Evolutionary conservation across 2,329 filamentous ascomycete genomes (phyloP).

Genomic region (Aspergillus fijiensis): DNA sequence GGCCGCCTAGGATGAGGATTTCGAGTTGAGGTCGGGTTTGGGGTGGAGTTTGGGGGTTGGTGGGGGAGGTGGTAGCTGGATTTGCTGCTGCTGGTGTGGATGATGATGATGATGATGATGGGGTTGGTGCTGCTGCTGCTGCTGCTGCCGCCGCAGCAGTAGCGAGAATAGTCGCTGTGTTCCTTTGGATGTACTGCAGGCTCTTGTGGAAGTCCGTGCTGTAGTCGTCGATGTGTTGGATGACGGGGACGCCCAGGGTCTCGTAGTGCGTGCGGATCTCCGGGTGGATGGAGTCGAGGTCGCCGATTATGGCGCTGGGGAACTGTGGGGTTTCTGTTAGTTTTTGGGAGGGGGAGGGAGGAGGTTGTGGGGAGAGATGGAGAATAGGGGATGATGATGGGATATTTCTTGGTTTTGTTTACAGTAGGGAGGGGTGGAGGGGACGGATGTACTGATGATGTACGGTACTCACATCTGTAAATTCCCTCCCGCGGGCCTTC

Average conservation of each 20-base stretch:
- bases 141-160: not conserved
- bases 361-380: no score
- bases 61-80: not conserved
- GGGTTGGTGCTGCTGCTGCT: not conserved
- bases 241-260: conserved; percentile 58
- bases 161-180: conserved; percentile 27
- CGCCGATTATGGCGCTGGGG: conserved; percentile 76
- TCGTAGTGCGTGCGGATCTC: conserved; percentile 65
- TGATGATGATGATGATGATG: conserved; percentile 3
- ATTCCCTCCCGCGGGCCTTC: conserved; percentile 29
- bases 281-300: conserved; percentile 77
- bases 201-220: conserved; percentile 91
- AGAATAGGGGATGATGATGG: no score
- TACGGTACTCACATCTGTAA: conserved; percentile 29
- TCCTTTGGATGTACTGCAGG: conserved; percentile 57
- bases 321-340: conserved; percentile 38
- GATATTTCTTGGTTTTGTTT: no score
- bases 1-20: conserved; percentile 78
- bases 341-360: not conserved
- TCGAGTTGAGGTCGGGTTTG: conserved; percentile 43
- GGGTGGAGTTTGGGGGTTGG: not conserved
- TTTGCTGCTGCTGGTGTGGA: not conserved
- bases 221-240: conserved; percentile 75
- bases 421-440: no score
- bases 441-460: no score